phyloP scores from a whole-genome alignment of 352 stramenopile species.

The Globisporangium radiosum region DNA sequence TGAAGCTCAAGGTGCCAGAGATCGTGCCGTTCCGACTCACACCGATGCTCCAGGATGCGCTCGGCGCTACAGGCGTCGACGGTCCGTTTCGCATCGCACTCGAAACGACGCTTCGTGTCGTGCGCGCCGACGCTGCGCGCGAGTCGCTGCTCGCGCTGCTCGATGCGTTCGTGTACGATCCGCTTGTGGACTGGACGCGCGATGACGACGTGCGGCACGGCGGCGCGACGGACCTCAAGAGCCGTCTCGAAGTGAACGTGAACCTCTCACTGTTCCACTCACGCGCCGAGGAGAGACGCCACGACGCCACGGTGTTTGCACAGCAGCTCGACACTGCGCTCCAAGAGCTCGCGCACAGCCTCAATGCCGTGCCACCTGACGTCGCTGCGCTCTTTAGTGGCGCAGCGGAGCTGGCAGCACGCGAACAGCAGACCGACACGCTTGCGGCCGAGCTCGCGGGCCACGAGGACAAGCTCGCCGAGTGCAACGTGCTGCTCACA shows the following conservation, averaged over 20 bases:
- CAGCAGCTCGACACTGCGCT: conserved; percentile 23
- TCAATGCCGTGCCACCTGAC: conserved; percentile 9
- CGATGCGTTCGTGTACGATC: conserved; percentile 85
- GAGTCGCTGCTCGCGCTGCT: conserved; percentile 70
- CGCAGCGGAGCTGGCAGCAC: neutral
- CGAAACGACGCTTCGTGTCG: conserved; percentile 64
- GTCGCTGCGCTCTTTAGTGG: conserved; percentile 4
- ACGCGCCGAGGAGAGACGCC: conserved; percentile 62
- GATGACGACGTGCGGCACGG: conserved; percentile 29
- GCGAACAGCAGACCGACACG: conserved; percentile 23
- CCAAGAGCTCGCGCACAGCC: conserved; percentile 11
- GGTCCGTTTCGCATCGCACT: conserved; percentile 67
- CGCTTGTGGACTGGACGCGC: conserved; percentile 67
- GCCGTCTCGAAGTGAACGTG: conserved; percentile 76
- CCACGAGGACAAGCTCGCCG: conserved; percentile 9
- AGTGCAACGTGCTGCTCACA: neutral
- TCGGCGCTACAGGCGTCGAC: conserved; percentile 73
- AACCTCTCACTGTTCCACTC: conserved; percentile 84
- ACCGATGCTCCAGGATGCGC: conserved; percentile 62
- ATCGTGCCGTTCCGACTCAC: conserved; percentile 89
- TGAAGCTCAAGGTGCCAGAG: conserved; percentile 84
- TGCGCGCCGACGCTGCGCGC: conserved; percentile 50
- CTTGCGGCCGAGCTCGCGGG: conserved; percentile 11
- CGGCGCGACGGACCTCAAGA: conserved; percentile 40
- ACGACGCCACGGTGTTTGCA: conserved; percentile 50